A percentile compares a stretch with the other conserved stretches of the same genome.
Conservation (phyloP, 2,329 filamentous ascomycete species). For the Alternaria ethzedia region DNA sequence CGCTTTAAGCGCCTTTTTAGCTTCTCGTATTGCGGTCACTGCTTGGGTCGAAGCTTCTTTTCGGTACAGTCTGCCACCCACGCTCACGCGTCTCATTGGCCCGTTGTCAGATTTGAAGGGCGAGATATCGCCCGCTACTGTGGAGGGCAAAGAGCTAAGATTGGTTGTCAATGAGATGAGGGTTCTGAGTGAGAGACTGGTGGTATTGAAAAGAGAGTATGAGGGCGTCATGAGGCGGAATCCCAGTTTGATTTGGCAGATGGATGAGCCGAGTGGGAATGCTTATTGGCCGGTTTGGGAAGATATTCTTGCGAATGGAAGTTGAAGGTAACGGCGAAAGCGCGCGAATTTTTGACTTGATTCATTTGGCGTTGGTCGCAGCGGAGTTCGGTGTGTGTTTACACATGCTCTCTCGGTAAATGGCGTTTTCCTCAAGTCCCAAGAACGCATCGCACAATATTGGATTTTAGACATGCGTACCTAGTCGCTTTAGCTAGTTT, state of each 20-base stretch:
- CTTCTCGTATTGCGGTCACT: slow-evolving; percentile 33
- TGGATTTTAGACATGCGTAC: neutral
- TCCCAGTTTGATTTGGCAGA: slow-evolving; percentile 40
- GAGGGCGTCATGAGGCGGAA: slow-evolving; percentile 29
- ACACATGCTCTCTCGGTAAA: neutral
- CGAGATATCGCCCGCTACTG: slow-evolving; percentile 28
- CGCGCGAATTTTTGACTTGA: neutral
- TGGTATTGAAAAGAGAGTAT: slow-evolving; percentile 29
- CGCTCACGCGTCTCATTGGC: slow-evolving; percentile 36
- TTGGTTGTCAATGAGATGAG: slow-evolving; percentile 30
- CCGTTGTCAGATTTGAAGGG: slow-evolving; percentile 27
- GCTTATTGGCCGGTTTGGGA: slow-evolving; percentile 28
- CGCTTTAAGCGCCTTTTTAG: slow-evolving; percentile 32
- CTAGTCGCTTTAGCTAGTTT: neutral
- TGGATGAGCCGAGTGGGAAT: slow-evolving; percentile 7
- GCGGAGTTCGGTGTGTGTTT: neutral
- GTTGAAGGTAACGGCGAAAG: neutral
- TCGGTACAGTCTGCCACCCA: slow-evolving; percentile 38
- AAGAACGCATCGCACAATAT: neutral
- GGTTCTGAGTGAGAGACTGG: slow-evolving; percentile 31
- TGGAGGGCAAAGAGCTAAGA: slow-evolving; percentile 34
- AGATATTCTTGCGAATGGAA: neutral
- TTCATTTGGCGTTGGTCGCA: neutral
- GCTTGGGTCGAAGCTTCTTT: slow-evolving; percentile 44
- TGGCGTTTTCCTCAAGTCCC: neutral